These are phyloP conservation scores for Lactarius evosmus DNA, from an alignment of 768 basidiomycete genomes.

Conservation along the genomic window DNA sequence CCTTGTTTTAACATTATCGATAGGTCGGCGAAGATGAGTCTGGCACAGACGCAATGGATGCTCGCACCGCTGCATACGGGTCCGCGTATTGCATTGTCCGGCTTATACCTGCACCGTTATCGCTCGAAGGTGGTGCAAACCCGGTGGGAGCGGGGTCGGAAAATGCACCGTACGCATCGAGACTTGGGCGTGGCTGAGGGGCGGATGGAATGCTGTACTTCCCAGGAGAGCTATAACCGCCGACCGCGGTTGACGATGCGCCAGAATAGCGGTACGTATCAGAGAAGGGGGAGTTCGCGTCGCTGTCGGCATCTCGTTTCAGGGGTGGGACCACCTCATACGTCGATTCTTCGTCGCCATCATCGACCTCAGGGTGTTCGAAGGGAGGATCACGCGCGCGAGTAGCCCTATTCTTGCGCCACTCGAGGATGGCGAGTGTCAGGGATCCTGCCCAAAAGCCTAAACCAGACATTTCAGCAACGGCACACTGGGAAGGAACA, in stretches of 20 bases:
- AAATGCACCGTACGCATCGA: conserved; percentile 90
- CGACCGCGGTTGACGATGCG: conserved; percentile 35
- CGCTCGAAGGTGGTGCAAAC: conserved; percentile 45
- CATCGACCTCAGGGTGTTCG: conserved; percentile 54
- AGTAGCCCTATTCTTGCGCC: conserved; percentile 63
- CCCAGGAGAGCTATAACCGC: conserved; percentile 31
- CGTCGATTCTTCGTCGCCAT: conserved; percentile 50
- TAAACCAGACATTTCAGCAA: conserved; percentile 32
- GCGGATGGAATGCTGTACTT: conserved; percentile 36
- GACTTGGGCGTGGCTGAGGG: conserved; percentile 51
- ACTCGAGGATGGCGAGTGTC: conserved; percentile 63
- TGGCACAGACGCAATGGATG: conserved; percentile 32
- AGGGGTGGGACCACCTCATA: conserved; percentile 50
- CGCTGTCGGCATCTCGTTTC: conserved; percentile 31
- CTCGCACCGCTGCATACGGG: conserved; percentile 80
- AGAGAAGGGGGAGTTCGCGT: conserved; percentile 45
- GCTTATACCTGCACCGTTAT: conserved; percentile 57
- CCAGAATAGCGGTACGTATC: conserved; percentile 52
- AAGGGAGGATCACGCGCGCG: conserved; percentile 74
- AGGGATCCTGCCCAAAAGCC: conserved; percentile 76
- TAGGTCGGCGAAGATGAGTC: conserved; percentile 18
- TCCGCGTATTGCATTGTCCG: conserved; percentile 92
- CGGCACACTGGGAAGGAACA: neutral
- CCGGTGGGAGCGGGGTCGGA: conserved; percentile 82
- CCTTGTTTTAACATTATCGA: conserved; percentile 11